Percentiles rank a stretch among this genome's conserved stretches.
Evolutionary conservation across 805 yeast species (phyloP).

Genomic region (Hanseniaspora lachancei): DNA sequence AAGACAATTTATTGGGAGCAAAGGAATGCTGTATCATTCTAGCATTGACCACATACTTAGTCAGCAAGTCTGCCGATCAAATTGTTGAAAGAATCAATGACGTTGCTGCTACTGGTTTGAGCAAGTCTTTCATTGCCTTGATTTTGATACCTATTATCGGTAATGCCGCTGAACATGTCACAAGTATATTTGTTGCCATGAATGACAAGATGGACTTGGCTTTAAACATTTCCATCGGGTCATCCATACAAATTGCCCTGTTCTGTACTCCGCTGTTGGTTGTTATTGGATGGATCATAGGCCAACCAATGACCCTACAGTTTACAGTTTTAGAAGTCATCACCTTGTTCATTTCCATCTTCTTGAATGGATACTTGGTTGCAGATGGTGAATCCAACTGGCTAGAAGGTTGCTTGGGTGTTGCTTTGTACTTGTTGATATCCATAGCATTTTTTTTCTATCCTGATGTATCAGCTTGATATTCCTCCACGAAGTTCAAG

Average conservation of each 20-base stretch:
- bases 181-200: slow-evolving; percentile 88
- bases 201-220: slow-evolving; percentile 97
- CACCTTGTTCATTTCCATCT: slow-evolving; percentile 76
- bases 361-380: slow-evolving; percentile 73
- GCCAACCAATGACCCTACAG: slow-evolving; percentile 82
- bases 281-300: slow-evolving; percentile 80
- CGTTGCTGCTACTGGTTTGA: slow-evolving; percentile 70
- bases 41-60: slow-evolving; percentile 55
- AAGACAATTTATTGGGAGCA: slow-evolving; percentile 32
- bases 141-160: slow-evolving; percentile 93
- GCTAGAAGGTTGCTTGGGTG: slow-evolving; percentile 89
- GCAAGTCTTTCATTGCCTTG: slow-evolving; percentile 90
- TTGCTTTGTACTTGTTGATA: slow-evolving; percentile 73
- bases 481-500: not conserved
- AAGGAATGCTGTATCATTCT: slow-evolving; percentile 42
- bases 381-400: slow-evolving; percentile 92
- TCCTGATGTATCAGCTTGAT: slow-evolving; percentile 40
- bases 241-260: slow-evolving; percentile 86
- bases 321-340: slow-evolving; percentile 92
- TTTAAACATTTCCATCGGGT: slow-evolving; percentile 91
- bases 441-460: slow-evolving; percentile 83
- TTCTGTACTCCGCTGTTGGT: slow-evolving; percentile 95
- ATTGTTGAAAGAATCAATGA: slow-evolving; percentile 88
- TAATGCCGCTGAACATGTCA: slow-evolving; percentile 97
- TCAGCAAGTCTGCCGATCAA: slow-evolving; percentile 84